Evolutionary conservation across 106 monocot species (phyloP).

Genomic region (Xerophyta viscosa): DNA sequence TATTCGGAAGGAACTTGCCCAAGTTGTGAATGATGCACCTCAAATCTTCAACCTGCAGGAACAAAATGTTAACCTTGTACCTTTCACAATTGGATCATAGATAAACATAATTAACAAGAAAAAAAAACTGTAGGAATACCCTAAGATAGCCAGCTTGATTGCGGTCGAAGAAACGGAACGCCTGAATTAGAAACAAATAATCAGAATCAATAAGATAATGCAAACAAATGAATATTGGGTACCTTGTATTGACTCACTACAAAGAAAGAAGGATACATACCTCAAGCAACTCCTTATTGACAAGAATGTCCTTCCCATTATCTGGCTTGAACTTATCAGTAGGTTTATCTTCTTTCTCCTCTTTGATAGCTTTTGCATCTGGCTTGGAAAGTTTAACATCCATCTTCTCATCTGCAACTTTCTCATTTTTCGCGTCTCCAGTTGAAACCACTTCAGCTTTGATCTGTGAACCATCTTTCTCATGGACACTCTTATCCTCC

Average conservation of each 20-base stretch:
- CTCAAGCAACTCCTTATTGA: slow-evolving; percentile 76
- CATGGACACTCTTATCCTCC: slow-evolving; percentile 5
- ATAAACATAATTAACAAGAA: too few relatives aligned
- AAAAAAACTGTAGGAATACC: too few relatives aligned
- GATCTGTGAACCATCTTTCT: not conserved
- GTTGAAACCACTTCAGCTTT: slow-evolving; percentile 5
- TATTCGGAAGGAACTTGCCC: slow-evolving; percentile 73
- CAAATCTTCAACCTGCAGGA: slow-evolving; percentile 75
- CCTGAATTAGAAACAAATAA: slow-evolving; percentile 24
- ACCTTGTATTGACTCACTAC: too few relatives aligned
- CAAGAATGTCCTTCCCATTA: slow-evolving; percentile 20
- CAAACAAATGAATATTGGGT: too few relatives aligned
- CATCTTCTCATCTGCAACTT: slow-evolving; percentile 4
- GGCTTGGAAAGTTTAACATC: slow-evolving; percentile 3
- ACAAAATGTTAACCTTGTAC: too few relatives aligned
- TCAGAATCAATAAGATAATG: not conserved
- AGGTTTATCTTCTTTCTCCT: slow-evolving; percentile 23
- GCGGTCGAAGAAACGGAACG: slow-evolving; percentile 81
- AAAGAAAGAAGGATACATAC: too few relatives aligned
- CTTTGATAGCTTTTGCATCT: slow-evolving; percentile 8
- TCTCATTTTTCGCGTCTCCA: slow-evolving; percentile 10
- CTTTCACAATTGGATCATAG: not conserved
- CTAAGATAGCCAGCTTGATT: slow-evolving; percentile 74
- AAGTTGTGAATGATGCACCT: slow-evolving; percentile 80
- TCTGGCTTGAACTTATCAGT: slow-evolving; percentile 8